Base-by-base conservation (phyloP, 331 rosid genomes). In the Phaseolus coccineus region DNA sequence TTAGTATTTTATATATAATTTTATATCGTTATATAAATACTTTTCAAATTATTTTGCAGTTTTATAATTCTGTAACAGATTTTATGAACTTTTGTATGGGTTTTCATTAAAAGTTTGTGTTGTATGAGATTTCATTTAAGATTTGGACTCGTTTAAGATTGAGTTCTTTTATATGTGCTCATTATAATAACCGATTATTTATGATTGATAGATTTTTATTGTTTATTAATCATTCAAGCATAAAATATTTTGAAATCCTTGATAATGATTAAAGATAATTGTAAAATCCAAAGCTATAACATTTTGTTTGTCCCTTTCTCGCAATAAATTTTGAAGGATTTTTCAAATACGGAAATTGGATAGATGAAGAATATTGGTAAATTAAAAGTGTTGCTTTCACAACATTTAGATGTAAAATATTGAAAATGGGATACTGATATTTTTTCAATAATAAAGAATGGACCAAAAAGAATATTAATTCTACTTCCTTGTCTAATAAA, bases 401-500 rank as follows among this genome's bases (percentile, higher is more conserved):
- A 57, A 22, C 71, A 79, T 28, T 22, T 69, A 27, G 28, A 30
- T 61, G 69, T 33, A 15, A 52, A 78, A 57, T 59, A 61, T 24
- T 22, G 42, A 69, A 46, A 30, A 13, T 46, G 31, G 53, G 56
- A 22, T 46, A 48, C 62, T 46, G 71, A 62, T 44, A 6, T 5
- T 44, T 28, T 10, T 53, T 75, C 48, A 27, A 24, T 39, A 57
- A 62, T 78, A 44, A 42, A 69, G 70, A 46, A 78, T 78, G 42
- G 14, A 19, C 22, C 56, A 28, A 4, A 70, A 58, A 1, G 14
- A 53, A 59, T 51, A 4, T 64, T 9, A 71, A 35, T 16, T 74
- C 56, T 74, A 40, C 50, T 51, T 77, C 64, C 44, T 28, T 77
- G 19, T 33, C 8, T 46, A 46, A 69, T 69, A 57, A 59, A 79